These are phyloP conservation scores for Epichloe coenophiala DNA, from an alignment of 2,329 filamentous ascomycete genomes.

Conservation along the genomic window DNA sequence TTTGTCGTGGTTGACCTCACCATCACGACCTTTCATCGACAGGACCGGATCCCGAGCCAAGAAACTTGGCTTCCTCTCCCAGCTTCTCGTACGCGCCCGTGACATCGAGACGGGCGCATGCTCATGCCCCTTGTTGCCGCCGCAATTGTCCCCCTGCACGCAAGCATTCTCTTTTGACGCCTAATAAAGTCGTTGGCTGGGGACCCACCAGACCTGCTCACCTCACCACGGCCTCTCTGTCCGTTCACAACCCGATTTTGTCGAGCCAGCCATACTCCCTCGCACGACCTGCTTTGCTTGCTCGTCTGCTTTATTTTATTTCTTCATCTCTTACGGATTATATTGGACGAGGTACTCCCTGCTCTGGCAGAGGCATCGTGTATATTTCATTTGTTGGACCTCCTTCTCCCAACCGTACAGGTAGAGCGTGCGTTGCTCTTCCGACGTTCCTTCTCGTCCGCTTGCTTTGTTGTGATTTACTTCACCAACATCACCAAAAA, in stretches of 20 bases:
- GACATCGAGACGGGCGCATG: neutral
- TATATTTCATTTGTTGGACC: neutral
- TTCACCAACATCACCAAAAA: neutral
- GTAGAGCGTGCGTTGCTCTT: neutral
- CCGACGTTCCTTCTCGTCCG: neutral
- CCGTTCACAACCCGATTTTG: neutral
- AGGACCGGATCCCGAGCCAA: neutral
- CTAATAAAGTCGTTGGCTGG: conserved; percentile 1
- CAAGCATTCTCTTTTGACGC: neutral
- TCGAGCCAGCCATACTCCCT: neutral
- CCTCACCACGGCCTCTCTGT: neutral
- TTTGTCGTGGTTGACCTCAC: neutral
- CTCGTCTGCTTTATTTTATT: conserved; percentile 3
- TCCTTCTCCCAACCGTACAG: neutral
- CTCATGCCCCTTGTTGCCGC: too few species aligned
- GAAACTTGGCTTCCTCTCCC: neutral
- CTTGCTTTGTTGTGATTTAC: neutral
- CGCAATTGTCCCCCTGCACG: too few species aligned
- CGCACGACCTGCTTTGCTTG: conserved; percentile 1
- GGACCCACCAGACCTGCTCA: conserved; percentile 1
- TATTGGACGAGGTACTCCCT: neutral
- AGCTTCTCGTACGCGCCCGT: neutral
- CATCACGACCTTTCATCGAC: neutral
- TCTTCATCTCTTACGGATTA: conserved; percentile 1
- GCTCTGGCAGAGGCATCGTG: neutral